Evolutionary conservation across 2,329 filamentous ascomycete species (phyloP).

Genomic region (Seiridium unicorne): DNA sequence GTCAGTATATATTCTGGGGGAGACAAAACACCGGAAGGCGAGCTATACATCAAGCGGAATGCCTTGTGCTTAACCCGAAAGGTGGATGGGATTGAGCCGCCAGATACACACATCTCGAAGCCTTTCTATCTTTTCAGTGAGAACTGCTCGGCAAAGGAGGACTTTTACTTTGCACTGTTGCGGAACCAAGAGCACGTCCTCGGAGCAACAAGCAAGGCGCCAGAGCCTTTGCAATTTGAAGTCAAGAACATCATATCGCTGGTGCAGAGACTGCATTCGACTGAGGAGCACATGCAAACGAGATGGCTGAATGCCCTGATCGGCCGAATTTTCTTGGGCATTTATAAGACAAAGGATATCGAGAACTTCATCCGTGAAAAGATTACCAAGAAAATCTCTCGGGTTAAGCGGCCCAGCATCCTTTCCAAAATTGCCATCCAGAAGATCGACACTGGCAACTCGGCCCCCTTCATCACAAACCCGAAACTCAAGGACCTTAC

Average conservation of each 20-base stretch:
- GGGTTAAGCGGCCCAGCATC: slow-evolving; percentile 89
- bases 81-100: slow-evolving; percentile 50
- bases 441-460: slow-evolving; percentile 81
- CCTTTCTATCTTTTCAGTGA: slow-evolving; percentile 95
- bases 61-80: slow-evolving; percentile 78
- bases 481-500: slow-evolving; percentile 84
- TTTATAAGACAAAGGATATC: slow-evolving; percentile 82
- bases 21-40: slow-evolving; percentile 78
- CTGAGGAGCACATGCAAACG: slow-evolving; percentile 85
- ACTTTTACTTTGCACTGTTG: slow-evolving; percentile 93
- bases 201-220: slow-evolving; percentile 54
- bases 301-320: slow-evolving; percentile 92
- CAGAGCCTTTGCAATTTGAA: slow-evolving; percentile 74
- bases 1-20: slow-evolving; percentile 83
- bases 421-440: slow-evolving; percentile 82
- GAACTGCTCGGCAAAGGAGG: slow-evolving; percentile 94
- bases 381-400: slow-evolving; percentile 92
- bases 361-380: slow-evolving; percentile 79
- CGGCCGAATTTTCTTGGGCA: slow-evolving; percentile 80
- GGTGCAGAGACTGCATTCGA: slow-evolving; percentile 86
- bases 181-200: slow-evolving; percentile 75
- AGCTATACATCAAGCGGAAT: slow-evolving; percentile 94
- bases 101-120: slow-evolving; percentile 62
- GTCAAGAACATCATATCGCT: slow-evolving; percentile 84
- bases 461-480: slow-evolving; percentile 86